Base-by-base conservation (phyloP, 2,329 filamentous ascomycete species). In the Fusarium siculi region DNA sequence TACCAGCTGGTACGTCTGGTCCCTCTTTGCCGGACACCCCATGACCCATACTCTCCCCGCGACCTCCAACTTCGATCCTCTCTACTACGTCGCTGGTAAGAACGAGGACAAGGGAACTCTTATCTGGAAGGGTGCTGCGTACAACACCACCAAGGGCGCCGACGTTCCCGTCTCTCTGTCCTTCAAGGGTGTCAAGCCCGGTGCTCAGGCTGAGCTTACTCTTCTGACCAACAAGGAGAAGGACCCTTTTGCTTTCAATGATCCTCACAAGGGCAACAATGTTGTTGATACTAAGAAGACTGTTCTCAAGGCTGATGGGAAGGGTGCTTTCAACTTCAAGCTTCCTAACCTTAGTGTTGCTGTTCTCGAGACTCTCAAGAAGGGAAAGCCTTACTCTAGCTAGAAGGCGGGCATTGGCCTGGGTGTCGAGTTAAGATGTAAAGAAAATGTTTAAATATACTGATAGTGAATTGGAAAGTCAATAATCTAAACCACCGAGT, bases 331-430 rank as follows among this genome's bases (percentile, higher is more conserved):
- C 72, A 79, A 79, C 47, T 90, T 90, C 73, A 82, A 77, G 32
- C 67, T 91, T 75, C 88, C 88, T 0, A 81, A 87, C 71, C 79
- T 89, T 64, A 89, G 87, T 72, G 85, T 91, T 54, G 88, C 87
- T 19, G 85, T 91, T 5, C 76, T 91, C 58, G 87, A 89, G 57
- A 85, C 84, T 2, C 75, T 74, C 2, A 56, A 64, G n/a, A 67
- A 74, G 42, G 36, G 44, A 14, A 65, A 52, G 60, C 42, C 37
- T 15, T 74, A 59, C 15, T 40, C 40, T 21, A 50, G 53, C 25
- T 72, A 56, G 30, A 56, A 7, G 7, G 9, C 9, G 0, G 2
- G 10, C 4, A 19, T 6, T 11, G 9, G 6, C 1, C 6, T 23
- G 0, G 2, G 0, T 23, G 16, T 4, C 0, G 16, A 25, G 8